Conservation (phyloP, 2,329 filamentous ascomycete species). For the Lithohypha guttulata region DNA sequence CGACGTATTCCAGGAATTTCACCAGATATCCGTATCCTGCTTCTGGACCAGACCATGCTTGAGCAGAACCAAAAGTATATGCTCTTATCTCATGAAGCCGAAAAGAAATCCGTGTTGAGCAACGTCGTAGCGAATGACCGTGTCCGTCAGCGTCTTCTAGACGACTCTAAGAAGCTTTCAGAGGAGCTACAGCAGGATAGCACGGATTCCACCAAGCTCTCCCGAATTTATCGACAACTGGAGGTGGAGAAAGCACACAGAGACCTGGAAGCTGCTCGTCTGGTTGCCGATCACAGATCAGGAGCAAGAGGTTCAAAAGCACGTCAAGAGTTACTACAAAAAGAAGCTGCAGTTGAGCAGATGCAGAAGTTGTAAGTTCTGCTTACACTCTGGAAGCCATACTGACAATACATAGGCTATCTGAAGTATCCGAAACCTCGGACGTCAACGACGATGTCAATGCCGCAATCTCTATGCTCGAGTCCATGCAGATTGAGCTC, state of each 20-base stretch:
- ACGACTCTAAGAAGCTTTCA: constrained; percentile 40
- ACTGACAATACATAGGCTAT: constrained; percentile 7
- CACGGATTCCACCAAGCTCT: constrained; percentile 47
- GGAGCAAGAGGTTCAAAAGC: constrained; percentile 65
- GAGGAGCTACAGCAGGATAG: neutral
- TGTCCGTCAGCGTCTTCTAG: constrained; percentile 43
- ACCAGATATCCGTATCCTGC: constrained; percentile 52
- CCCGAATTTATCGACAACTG: constrained; percentile 42
- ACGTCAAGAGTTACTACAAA: constrained; percentile 59
- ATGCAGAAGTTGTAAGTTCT: constrained; percentile 41
- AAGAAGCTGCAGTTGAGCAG: constrained; percentile 56
- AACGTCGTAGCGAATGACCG: constrained; percentile 50
- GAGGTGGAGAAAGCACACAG: constrained; percentile 52
- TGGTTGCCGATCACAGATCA: constrained; percentile 62
- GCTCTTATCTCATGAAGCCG: constrained; percentile 27
- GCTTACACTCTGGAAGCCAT: neutral
- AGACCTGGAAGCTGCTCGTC: constrained; percentile 57
- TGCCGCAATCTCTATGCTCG: constrained; percentile 18
- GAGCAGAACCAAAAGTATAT: constrained; percentile 11
- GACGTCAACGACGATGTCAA: constrained; percentile 15
- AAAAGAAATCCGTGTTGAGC: constrained; percentile 46
- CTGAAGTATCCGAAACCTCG: constrained; percentile 5
- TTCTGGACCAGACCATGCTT: constrained; percentile 54
- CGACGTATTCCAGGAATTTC: constrained; percentile 69
- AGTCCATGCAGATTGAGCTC: constrained; percentile 14